These are phyloP conservation scores for Vinca minor DNA, from an alignment of 257 asterid genomes.

Conservation along the genomic window DNA sequence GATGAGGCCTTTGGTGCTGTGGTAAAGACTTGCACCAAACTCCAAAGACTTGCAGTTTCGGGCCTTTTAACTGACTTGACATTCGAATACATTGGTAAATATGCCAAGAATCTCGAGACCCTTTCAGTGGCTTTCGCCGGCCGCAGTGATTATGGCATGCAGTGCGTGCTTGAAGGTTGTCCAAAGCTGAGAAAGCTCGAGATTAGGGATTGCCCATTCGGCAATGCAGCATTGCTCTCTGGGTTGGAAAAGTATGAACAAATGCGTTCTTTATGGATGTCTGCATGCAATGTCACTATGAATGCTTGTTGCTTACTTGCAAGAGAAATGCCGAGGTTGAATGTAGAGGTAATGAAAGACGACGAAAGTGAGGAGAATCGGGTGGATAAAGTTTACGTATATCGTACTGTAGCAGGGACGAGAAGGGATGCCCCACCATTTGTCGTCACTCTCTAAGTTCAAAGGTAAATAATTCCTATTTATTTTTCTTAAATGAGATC, in stretches of 20 bases:
- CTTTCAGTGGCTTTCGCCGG: conserved; percentile 93
- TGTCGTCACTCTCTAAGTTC: conserved; percentile 54
- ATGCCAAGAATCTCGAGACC: conserved; percentile 72
- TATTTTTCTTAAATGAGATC: not conserved
- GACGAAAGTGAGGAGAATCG: conserved; percentile 33
- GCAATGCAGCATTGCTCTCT: conserved; percentile 56
- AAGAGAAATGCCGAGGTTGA: conserved; percentile 58
- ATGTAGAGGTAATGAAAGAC: conserved; percentile 68
- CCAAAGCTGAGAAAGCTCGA: conserved; percentile 83
- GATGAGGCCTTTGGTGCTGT: conserved; percentile 90
- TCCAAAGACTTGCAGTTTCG: conserved; percentile 69
- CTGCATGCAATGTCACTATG: conserved; percentile 56
- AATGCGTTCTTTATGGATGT: conserved; percentile 86
- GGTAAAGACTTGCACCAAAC: conserved; percentile 61
- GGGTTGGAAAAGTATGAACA: conserved; percentile 56
- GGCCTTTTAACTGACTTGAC: conserved; percentile 69
- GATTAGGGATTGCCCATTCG: conserved; percentile 81
- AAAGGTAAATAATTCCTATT: conserved; percentile 9
- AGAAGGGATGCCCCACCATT: conserved; percentile 75
- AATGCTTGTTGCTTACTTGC: conserved; percentile 61
- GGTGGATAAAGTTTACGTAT: conserved; percentile 56
- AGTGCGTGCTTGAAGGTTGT: conserved; percentile 61
- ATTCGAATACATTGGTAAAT: conserved; percentile 67
- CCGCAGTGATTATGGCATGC: conserved; percentile 73
- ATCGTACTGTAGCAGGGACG: conserved; percentile 78